Percentiles rank a stretch among this genome's conserved stretches.
Conservation (phyloP, 495 filamentous ascomycete species). For the Pseudevernia furfuracea region DNA sequence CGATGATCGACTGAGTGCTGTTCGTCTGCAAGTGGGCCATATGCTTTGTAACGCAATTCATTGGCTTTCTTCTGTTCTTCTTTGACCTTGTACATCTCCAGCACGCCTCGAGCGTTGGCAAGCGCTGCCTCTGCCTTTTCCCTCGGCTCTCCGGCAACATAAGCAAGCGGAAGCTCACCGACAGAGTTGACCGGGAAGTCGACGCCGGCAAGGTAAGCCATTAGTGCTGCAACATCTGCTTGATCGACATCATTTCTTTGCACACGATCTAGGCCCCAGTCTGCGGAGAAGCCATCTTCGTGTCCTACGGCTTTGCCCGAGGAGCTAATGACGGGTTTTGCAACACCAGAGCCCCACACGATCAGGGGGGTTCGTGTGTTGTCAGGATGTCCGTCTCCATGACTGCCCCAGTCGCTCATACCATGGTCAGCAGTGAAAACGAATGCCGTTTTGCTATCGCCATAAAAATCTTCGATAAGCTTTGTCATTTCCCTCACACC, state of each 20-base stretch:
- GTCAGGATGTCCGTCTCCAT: constrained; percentile 95
- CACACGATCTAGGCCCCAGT: constrained; percentile 78
- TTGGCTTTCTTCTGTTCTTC: constrained; percentile 73
- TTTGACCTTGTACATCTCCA: constrained; percentile 97
- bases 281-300: constrained; percentile 81
- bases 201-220: constrained; percentile 88
- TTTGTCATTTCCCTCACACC: constrained; percentile 76
- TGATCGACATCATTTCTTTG: constrained; percentile 85
- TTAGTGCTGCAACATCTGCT: constrained; percentile 91
- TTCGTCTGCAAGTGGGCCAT: constrained; percentile 50
- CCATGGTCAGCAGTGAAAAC: constrained; percentile 98
- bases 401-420: constrained; percentile 98
- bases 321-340: constrained; percentile 54
- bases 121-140: constrained; percentile 80
- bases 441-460: constrained; percentile 86
- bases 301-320: constrained; percentile 62
- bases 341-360: constrained; percentile 89
- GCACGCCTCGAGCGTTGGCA: constrained; percentile 77
- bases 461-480: constrained; percentile 82
- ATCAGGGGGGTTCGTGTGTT: constrained; percentile 94
- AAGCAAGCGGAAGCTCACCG: constrained; percentile 81
- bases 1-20: constrained; percentile 58
- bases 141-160: constrained; percentile 58
- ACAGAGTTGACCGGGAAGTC: constrained; percentile 96
- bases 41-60: constrained; percentile 71